Percentiles rank a stretch among this genome's conserved stretches.
phyloP scores from a whole-genome alignment of 163 green algal genomes.

The Smithsoniella earleae region DNA sequence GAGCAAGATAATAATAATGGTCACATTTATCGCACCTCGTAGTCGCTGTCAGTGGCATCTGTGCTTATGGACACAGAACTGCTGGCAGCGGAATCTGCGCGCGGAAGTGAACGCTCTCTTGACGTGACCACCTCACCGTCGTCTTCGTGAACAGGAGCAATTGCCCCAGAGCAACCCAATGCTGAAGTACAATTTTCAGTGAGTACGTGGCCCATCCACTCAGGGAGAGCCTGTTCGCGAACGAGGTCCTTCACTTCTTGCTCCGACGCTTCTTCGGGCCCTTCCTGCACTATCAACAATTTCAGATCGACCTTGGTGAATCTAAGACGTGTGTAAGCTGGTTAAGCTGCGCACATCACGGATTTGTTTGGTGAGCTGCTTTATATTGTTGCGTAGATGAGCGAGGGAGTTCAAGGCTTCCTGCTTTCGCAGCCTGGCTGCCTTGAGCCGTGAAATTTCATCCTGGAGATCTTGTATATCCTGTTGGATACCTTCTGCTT shows the following conservation, averaged over 20 bases:
- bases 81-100: too few species aligned
- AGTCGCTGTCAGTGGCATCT: too few species aligned
- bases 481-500: background rate
- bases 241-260: background rate
- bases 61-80: too few species aligned
- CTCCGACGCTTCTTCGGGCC: background rate
- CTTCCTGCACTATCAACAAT: background rate
- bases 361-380: constrained; percentile 14
- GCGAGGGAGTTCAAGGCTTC: constrained; percentile 1
- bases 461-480: constrained; percentile 11
- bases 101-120: background rate
- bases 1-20: too few species aligned
- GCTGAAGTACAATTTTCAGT: constrained; percentile 1
- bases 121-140: constrained; percentile 17
- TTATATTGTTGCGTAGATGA: constrained; percentile 14
- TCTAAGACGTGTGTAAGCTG: too few species aligned
- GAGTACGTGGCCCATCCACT: constrained; percentile 14
- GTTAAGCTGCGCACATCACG: constrained; percentile 5
- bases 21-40: too few species aligned
- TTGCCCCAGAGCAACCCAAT: background rate
- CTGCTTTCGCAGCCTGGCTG: background rate
- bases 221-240: background rate
- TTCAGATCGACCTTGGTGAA: too few species aligned
- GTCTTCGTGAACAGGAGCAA: background rate
- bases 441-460: constrained; percentile 16